Evolutionary conservation across 148 eudicot genomes (phyloP).

Genomic region (Tetragonia tetragonoides): DNA sequence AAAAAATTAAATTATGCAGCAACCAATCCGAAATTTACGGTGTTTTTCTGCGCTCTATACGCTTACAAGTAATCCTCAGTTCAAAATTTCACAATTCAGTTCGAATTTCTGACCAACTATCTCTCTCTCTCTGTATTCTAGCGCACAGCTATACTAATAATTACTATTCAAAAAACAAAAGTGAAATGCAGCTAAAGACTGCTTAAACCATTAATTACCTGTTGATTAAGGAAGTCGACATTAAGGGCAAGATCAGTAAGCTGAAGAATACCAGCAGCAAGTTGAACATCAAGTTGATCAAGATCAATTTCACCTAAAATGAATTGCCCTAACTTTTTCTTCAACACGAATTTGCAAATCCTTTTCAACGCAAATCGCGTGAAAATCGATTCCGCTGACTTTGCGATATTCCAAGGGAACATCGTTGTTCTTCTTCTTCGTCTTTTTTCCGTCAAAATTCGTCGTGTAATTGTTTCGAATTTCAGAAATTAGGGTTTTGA

Average conservation of each 20-base stretch:
- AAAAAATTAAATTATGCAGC: not conserved
- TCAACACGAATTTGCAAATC: slow-evolving; percentile 70
- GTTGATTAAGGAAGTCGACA: slow-evolving; percentile 66
- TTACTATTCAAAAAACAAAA: not conserved
- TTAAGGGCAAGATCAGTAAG: slow-evolving; percentile 85
- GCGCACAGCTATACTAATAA: not conserved
- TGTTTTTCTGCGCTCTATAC: not conserved
- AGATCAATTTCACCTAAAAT: slow-evolving; percentile 84
- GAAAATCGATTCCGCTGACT: slow-evolving; percentile 78
- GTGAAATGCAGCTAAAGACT: not conserved
- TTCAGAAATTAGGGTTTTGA: not conserved
- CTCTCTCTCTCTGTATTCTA: not conserved
- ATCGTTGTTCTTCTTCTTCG: slow-evolving; percentile 24
- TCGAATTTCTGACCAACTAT: not conserved
- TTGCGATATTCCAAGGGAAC: slow-evolving; percentile 76
- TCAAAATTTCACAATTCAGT: not conserved
- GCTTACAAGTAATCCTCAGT: not conserved
- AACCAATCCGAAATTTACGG: not conserved
- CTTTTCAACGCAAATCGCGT: slow-evolving; percentile 70
- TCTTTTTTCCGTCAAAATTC: not conserved
- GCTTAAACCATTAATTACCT: slow-evolving; percentile 38
- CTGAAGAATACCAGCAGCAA: slow-evolving; percentile 63
- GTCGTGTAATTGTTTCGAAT: not conserved
- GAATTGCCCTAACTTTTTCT: slow-evolving; percentile 80
- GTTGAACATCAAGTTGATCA: slow-evolving; percentile 90